Percentiles rank a stretch among this genome's conserved stretches.
Evolutionary conservation across 2,329 filamentous ascomycete species (phyloP).

Genomic region (Apiospora pterosperma): DNA sequence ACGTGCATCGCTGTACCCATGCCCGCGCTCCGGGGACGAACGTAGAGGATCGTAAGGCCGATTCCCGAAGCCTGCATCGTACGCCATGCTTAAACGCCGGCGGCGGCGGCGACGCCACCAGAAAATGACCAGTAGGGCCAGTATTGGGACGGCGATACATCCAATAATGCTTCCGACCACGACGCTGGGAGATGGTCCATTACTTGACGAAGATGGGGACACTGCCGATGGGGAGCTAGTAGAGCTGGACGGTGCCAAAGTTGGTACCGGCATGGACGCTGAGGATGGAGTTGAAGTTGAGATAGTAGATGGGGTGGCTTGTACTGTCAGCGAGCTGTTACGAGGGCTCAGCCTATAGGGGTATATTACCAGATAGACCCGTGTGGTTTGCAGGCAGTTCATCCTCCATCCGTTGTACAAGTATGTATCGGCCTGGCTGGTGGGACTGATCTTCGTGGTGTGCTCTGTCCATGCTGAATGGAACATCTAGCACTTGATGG

Average conservation of each 20-base stretch:
- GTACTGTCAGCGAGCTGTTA: not conserved
- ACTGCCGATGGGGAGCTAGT: not conserved
- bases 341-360: not conserved
- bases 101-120: not conserved
- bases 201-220: not conserved
- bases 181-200: not conserved
- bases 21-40: not conserved
- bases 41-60: not conserved
- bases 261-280: not conserved
- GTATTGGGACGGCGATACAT: not conserved
- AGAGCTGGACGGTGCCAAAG: not conserved
- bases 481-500: not conserved
- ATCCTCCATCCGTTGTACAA: not conserved
- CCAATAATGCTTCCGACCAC: slow-evolving; percentile 3
- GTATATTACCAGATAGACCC: not conserved
- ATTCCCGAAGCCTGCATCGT: not conserved
- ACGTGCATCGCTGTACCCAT: not conserved
- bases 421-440: not conserved
- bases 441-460: no score
- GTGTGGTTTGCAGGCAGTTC: not conserved
- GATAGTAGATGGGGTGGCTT: not conserved
- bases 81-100: not conserved
- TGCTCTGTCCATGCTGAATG: not conserved
- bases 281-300: not conserved
- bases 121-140: not conserved